Base-by-base conservation (phyloP, 495 filamentous ascomycete species). In the Baudoinia panamericana region DNA sequence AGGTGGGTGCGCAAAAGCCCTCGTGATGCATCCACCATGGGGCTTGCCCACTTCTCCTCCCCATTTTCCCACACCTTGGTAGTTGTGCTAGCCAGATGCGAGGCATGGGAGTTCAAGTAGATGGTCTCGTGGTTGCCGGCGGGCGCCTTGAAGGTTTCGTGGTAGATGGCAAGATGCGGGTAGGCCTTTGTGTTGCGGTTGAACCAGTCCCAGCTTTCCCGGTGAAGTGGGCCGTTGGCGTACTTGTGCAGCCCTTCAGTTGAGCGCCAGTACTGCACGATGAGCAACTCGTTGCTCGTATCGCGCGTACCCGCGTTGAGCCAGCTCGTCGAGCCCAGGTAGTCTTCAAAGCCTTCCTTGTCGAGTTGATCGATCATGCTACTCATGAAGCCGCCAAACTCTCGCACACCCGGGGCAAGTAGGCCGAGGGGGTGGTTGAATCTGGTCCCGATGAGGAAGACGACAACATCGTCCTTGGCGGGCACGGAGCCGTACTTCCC, bases 171-270 rank as follows among this genome's bases (percentile, higher is more conserved):
- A 12, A 72, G 25, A 32, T 72, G 63, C 20, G 56, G 58, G 34
- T 59, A 57, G 11, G 53, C 27, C 45, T 62, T 61, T 3, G 36
- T 51, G 5, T 52, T 57, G 1, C 28, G 23, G 12, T 51, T 52
- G 56, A 59, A 72, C 71, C 63, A 71, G 11, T 60, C 54, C 68
- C 68, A 67, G n/a, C 51, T 6, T 33, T 16, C 30, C 30, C 11
- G 15, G 10, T 33, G 15, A 7, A 9, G 8, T 16, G 17, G 10
- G 17, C 15, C 6, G 30, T 33, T 16, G 17, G 30, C 30, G 15
- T 6, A 74, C 2, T 45, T 41, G 46, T 72, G 61, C 15, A 75
- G 35, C 24, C 57, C 61, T 15, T 69, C 67, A 7, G 63, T 34
- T 25, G 52, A 41, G 7, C 61, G 61, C 43, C 71, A 68, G 53